A percentile compares a stretch with the other conserved stretches of the same genome.
These are phyloP conservation scores for Aspergillus bertholletiae DNA, from an alignment of 495 filamentous ascomycete genomes.

Conservation along the genomic window DNA sequence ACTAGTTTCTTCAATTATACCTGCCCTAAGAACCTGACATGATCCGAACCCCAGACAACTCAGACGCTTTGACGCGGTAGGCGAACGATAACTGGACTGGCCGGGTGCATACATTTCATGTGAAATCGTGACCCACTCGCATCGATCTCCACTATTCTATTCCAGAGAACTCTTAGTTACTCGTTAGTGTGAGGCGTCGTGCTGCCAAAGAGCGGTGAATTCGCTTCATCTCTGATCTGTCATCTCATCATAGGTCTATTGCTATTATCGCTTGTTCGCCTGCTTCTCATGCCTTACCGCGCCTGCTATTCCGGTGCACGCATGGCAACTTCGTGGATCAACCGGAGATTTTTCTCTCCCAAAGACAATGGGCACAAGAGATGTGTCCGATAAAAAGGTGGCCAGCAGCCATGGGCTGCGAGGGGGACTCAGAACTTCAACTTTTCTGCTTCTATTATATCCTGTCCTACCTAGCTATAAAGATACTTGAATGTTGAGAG, in stretches of 20 bases:
- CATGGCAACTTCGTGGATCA: neutral
- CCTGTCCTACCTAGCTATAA: neutral
- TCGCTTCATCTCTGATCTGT: conserved; percentile 1
- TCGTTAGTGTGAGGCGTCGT: neutral
- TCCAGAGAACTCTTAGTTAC: too few relatives aligned
- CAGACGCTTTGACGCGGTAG: neutral
- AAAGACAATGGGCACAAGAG: neutral
- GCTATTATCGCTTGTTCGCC: neutral
- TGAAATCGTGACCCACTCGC: neutral
- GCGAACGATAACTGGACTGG: neutral
- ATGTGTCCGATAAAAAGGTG: neutral
- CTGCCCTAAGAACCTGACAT: neutral
- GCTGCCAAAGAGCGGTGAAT: conserved; percentile 3
- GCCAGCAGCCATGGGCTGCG: neutral
- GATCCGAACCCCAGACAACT: neutral
- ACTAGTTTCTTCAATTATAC: neutral
- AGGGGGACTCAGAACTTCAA: neutral
- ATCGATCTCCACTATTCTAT: neutral
- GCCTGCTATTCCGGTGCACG: neutral
- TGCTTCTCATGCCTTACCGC: neutral
- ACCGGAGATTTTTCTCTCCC: neutral
- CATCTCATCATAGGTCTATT: conserved; percentile 1
- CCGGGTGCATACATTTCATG: neutral
- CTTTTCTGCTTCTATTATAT: neutral
- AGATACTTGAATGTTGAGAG: neutral